Percentiles rank a stretch among this genome's conserved stretches.
These are phyloP conservation scores for Corrigiola litoralis DNA, from an alignment of 179 eudicot genomes.

Conservation along the genomic window DNA sequence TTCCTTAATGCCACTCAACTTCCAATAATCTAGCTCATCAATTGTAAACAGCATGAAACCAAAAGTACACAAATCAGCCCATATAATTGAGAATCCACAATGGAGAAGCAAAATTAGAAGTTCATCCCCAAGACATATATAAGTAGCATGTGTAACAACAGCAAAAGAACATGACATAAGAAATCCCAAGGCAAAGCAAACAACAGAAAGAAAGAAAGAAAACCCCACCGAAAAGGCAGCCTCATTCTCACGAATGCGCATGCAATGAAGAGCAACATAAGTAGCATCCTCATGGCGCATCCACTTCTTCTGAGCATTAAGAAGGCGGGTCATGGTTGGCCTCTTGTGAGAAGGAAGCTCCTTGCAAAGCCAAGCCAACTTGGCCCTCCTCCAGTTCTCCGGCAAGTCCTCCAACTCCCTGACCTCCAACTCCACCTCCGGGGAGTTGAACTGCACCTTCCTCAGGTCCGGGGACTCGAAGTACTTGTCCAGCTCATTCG, in stretches of 20 bases:
- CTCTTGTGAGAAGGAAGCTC: constrained; percentile 71
- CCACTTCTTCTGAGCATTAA: constrained; percentile 85
- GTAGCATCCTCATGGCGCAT: constrained; percentile 69
- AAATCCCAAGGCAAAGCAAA: not conserved
- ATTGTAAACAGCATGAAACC: too few relatives aligned
- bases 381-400: constrained; percentile 85
- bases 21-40: too few relatives aligned
- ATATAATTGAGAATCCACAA: too few relatives aligned
- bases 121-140: too few relatives aligned
- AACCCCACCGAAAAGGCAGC: constrained; percentile 85
- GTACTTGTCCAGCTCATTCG: constrained; percentile 27
- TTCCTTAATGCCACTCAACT: too few relatives aligned
- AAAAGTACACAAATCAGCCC: too few relatives aligned
- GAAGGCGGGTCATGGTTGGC: constrained; percentile 45
- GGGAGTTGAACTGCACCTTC: constrained; percentile 32
- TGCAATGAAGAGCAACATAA: constrained; percentile 67
- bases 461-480: constrained; percentile 39
- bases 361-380: constrained; percentile 93
- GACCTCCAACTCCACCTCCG: constrained; percentile 56
- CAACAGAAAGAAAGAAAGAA: not conserved
- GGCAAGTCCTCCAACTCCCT: constrained; percentile 71
- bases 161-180: too few relatives aligned
- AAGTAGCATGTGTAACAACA: too few relatives aligned
- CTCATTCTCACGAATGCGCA: constrained; percentile 80
- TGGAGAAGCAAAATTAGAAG: too few relatives aligned